phyloP scores from a whole-genome alignment of 2,329 filamentous ascomycete genomes.

The Colletotrichum nymphaeae region DNA sequence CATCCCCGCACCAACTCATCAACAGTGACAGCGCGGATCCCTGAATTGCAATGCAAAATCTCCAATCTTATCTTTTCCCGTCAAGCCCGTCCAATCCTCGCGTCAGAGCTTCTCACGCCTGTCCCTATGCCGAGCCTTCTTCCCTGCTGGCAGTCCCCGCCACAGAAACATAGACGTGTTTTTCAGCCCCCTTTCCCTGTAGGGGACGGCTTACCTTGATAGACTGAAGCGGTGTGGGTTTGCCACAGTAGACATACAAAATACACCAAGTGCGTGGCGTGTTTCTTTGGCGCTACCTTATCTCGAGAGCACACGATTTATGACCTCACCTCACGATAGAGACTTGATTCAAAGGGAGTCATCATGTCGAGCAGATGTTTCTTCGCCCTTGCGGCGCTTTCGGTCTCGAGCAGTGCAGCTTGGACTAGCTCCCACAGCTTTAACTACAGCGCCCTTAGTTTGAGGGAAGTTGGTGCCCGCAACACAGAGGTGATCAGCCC shows the following conservation, averaged over 20 bases:
- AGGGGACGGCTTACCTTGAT: neutral
- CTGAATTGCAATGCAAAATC: neutral
- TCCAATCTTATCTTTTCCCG: neutral
- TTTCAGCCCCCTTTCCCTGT: neutral
- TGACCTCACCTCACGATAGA: neutral
- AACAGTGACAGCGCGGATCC: neutral
- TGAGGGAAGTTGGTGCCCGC: conserved; percentile 49
- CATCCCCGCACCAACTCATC: neutral
- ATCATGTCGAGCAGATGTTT: neutral
- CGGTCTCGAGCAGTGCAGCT: neutral
- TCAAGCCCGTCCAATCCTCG: conserved; percentile 1
- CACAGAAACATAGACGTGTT: neutral
- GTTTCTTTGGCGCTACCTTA: neutral
- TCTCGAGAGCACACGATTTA: neutral
- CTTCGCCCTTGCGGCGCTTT: neutral
- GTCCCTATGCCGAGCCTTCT: neutral
- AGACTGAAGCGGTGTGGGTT: neutral
- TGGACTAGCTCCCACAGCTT: conserved; percentile 33
- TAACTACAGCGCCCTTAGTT: conserved; percentile 42
- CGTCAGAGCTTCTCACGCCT: neutral
- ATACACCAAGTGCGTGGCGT: neutral
- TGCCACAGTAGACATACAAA: neutral
- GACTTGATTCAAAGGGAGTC: neutral
- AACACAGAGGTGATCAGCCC: conserved; percentile 47
- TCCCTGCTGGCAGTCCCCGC: neutral